A percentile compares a stretch with the other conserved stretches of the same genome.
phyloP scores from a whole-genome alignment of 1,284 basidiomycete genomes.

The Cystobasidiaceae sp. region DNA sequence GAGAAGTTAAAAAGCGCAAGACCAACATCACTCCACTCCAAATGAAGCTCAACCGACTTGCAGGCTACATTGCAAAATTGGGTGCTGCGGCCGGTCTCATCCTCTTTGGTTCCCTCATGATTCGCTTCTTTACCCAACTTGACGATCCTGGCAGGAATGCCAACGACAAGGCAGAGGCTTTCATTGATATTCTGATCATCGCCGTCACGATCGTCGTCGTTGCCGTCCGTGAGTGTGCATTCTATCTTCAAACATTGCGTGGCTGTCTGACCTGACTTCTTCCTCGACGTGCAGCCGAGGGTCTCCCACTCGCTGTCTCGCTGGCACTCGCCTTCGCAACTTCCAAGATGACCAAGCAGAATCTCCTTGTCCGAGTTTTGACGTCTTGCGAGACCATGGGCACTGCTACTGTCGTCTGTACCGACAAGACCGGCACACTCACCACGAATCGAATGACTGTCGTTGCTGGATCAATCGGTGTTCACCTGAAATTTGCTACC shows the following conservation, averaged over 20 bases:
- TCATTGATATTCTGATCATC: constrained; percentile 91
- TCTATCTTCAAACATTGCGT: too few relatives aligned
- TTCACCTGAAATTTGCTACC: constrained; percentile 87
- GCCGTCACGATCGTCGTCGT: constrained; percentile 92
- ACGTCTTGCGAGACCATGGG: constrained; percentile 98
- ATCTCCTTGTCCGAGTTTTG: constrained; percentile 87
- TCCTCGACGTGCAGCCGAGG: constrained; percentile 47
- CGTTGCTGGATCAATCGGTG: constrained; percentile 88
- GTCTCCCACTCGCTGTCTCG: constrained; percentile 91
- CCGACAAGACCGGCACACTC: constrained; percentile 70
- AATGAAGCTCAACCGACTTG: constrained; percentile 83
- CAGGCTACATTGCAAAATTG: constrained; percentile 87
- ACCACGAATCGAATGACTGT: constrained; percentile 94
- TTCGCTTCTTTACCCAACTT: constrained; percentile 86
- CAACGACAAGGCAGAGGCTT: constrained; percentile 79
- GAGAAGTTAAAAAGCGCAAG: constrained; percentile 3
- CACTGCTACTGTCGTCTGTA: constrained; percentile 92
- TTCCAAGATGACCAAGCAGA: constrained; percentile 91
- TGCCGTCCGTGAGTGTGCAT: constrained; percentile 72
- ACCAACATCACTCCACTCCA: constrained; percentile 84
- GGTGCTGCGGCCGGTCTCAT: constrained; percentile 76
- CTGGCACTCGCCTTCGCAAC: constrained; percentile 95
- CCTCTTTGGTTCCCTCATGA: constrained; percentile 81
- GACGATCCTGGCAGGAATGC: constrained; percentile 59
- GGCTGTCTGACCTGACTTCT: background rate